Evolutionary conservation across 345 rosid genomes (phyloP), one percentile per base, ranked within the genome.

Genomic region (Eucalyptus pauciflora): DNA sequence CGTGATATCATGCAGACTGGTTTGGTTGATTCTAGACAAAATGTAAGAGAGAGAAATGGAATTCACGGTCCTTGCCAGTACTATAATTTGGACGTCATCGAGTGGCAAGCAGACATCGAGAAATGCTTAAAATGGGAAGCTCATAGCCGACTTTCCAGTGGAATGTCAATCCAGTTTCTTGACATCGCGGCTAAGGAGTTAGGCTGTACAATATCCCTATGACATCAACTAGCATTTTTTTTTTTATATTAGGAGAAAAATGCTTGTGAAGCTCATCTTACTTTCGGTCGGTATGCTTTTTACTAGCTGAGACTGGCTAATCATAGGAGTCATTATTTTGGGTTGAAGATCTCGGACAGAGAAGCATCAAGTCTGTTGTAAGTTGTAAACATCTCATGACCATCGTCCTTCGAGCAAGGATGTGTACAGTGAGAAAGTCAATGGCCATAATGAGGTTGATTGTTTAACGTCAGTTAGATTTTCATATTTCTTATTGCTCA

Each of bases 91-190:
- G 96, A 89, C 12, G 85, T 93, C 15, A 92, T 94, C 86, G 95
- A 97, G 92, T 97, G 99, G 99, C 95, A 95, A 90, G 92, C 95
- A 14, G 96, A 97, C 67, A 92, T 96, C 6, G 97, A 95, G 87
- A 95, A 95, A 88, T 96, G 99, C 91, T 88, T 97, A 79, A 94
- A 93, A 37, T 95, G 99, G 99, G 99, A 97, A 94, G 99, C 98
- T 90, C 96, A 93, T 88, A 95, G 96, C 95, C 94, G 93, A 48
- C 92, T 96, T n/a, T 93, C 94, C 10, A 92, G 94, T 29, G 97
- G 96, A 76, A 92, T 93, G 96, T 91, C 96, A 7, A 93, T 94
- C 87, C 92, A 96, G 60, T 95, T 90, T 93, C 98, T 97, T 48
- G 91, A 93, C 88, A 88, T 92, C 0, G 98, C 99, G 7, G 99